Percentiles rank a stretch among this genome's conserved stretches.
phyloP scores from a whole-genome alignment of 352 stramenopile species.

The Pythium aquatile region DNA sequence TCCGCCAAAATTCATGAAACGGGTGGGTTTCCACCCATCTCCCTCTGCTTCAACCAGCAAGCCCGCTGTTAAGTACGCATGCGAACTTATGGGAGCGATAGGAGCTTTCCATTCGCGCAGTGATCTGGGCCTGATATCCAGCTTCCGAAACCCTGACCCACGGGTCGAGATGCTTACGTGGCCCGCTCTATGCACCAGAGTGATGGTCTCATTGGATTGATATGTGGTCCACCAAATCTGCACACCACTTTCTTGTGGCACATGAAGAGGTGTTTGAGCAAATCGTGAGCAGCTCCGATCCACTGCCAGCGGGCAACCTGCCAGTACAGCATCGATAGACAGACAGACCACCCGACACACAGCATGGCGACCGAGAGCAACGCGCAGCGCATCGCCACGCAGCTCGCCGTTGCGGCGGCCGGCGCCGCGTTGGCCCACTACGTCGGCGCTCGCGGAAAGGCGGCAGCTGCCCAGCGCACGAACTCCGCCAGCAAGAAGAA shows the following conservation, averaged over 20 bases:
- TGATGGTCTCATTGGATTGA: neutral
- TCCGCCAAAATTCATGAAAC: neutral
- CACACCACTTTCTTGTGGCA: slow-evolving; percentile 7
- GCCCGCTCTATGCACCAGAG: neutral
- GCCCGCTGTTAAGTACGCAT: neutral
- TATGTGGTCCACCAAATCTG: neutral
- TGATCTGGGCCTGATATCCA: neutral
- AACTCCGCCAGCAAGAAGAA: slow-evolving; percentile 1
- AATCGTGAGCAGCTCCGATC: slow-evolving; percentile 5
- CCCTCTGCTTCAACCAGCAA: neutral
- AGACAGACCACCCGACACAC: neutral
- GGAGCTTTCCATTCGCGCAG: neutral
- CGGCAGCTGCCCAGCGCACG: neutral
- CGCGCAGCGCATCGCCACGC: slow-evolving; percentile 35
- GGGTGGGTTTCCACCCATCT: neutral
- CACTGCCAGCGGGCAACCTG: neutral
- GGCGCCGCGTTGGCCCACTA: slow-evolving; percentile 62
- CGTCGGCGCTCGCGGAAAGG: slow-evolving; percentile 52
- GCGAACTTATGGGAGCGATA: neutral
- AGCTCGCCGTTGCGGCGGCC: slow-evolving; percentile 53
- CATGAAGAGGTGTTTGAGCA: slow-evolving; percentile 1
- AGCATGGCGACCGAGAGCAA: slow-evolving; percentile 23
- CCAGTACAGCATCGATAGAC: neutral
- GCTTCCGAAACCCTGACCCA: neutral
- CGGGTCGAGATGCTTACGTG: neutral